Base-by-base conservation (phyloP, 148 eudicot genomes). In the Vaccinium vitisidaea region DNA sequence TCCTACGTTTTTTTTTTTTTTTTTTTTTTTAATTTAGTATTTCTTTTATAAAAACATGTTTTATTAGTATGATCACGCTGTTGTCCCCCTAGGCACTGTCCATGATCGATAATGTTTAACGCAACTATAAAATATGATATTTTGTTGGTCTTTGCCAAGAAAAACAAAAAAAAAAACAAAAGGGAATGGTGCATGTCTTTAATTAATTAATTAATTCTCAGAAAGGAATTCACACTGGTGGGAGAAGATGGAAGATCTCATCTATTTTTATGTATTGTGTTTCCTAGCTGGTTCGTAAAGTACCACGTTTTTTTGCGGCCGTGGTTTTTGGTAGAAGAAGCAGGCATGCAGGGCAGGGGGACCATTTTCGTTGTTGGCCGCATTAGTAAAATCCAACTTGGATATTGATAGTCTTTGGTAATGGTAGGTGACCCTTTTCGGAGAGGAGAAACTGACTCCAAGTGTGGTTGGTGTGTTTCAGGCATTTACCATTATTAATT, bases 1-100 rank as follows among this genome's bases (percentile, higher is more conserved):
- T 86, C 87, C 8, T 70, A 58, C 77, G 55, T n/a, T n/a, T n/a
- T n/a, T n/a, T n/a, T 23, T 6, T 23, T n/a, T 3, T 6, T 21
- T 18, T 18, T 18, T 0, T 23, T n/a, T 27, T 30, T 69, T 2
- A 21, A 11, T 8, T 10, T 23, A n/a, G 0, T 65, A 8, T 23
- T 23, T 67, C 11, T 23, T 67, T 67, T 67, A 59, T 7, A 19
- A 12, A 12, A 65, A 65, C 71, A 65, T 65, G 32, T 65, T 23
- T 61, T 59, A 4, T 63, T 58, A 59, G 70, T 27, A 63, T 23
- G 70, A 12, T 25, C 6, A 1, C 13, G 15, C 39, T 10, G 18
- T 69, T 27, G 74, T 67, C 36, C 73, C 73, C 11, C 74, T 27
- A 55, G 16, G 19, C 39, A 27, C 74, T 19, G 74, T 65, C 27